Evolutionary conservation across 2,329 filamentous ascomycete species (phyloP).

Genomic region (Ramichloridium luteum): DNA sequence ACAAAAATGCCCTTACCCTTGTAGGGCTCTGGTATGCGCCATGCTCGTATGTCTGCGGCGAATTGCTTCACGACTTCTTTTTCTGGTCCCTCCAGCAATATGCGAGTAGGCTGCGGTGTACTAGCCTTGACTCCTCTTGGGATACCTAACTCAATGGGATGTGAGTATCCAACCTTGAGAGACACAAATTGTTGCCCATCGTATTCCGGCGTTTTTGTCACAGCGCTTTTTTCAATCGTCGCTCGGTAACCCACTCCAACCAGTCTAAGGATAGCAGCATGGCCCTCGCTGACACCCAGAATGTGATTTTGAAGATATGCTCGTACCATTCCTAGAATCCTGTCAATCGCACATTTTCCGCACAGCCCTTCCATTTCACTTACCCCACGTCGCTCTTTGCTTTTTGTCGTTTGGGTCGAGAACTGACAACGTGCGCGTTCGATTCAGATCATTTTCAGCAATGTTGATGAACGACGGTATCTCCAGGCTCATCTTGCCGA

Average conservation of each 20-base stretch:
- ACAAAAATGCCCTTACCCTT: constrained; percentile 99
- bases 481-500: constrained; percentile 65
- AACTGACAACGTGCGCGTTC: constrained; percentile 57
- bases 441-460: constrained; percentile 49
- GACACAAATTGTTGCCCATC: constrained; percentile 79
- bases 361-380: constrained; percentile 18
- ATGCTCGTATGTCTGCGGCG: constrained; percentile 74
- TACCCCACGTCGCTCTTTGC: constrained; percentile 96
- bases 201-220: constrained; percentile 54
- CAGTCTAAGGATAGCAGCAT: constrained; percentile 81
- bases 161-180: constrained; percentile 91
- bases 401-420: constrained; percentile 54
- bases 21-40: constrained; percentile 90
- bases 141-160: constrained; percentile 81
- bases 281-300: constrained; percentile 88
- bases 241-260: constrained; percentile 95
- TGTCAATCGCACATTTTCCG: background rate
- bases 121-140: constrained; percentile 74
- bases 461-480: constrained; percentile 71
- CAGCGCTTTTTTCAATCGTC: constrained; percentile 64
- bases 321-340: constrained; percentile 64
- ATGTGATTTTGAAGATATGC: constrained; percentile 85
- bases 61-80: constrained; percentile 83
- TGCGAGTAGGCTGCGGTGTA: constrained; percentile 79
- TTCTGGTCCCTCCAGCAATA: constrained; percentile 78